phyloP scores from a whole-genome alignment of 116 monocot genomes.

The Trichopus zeylanicus region DNA sequence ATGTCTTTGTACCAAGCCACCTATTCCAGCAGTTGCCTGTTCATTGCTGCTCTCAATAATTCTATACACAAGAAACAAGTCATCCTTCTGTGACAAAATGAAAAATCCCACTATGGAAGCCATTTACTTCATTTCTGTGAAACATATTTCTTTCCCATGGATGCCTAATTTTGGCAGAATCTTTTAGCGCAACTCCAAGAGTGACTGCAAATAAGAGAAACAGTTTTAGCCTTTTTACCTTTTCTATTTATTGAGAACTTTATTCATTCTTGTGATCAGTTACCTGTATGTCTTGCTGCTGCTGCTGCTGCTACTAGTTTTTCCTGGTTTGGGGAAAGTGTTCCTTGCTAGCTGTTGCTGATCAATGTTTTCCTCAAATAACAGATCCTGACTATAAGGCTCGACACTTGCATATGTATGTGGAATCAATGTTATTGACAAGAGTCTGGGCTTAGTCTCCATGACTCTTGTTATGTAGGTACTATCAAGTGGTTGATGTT shows the following conservation, averaged over 20 bases:
- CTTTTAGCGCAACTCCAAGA: conserved; percentile 10
- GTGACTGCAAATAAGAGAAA: neutral
- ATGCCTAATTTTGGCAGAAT: neutral
- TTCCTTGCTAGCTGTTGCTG: neutral
- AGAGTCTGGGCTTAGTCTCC: conserved; percentile 5
- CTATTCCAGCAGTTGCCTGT: no score
- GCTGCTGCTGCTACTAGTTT: neutral
- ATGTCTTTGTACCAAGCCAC: no score
- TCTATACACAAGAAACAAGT: no score
- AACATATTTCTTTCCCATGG: neutral
- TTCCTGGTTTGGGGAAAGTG: conserved; percentile 1
- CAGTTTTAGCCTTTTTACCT: no score
- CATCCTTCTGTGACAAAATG: no score
- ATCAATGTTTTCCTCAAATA: conserved; percentile 10
- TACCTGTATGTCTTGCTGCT: conserved; percentile 4
- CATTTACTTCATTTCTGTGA: neutral
- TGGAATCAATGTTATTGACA: conserved; percentile 12
- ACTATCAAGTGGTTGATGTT: conserved; percentile 1
- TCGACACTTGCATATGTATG: conserved; percentile 14
- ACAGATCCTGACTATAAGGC: conserved; percentile 18
- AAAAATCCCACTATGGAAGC: no score
- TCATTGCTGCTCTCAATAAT: no score
- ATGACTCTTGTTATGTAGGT: neutral
- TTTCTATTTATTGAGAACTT: neutral
- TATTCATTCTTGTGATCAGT: neutral